Conservation (phyloP, 768 basidiomycete genomes). For the Amanita inopinata region DNA sequence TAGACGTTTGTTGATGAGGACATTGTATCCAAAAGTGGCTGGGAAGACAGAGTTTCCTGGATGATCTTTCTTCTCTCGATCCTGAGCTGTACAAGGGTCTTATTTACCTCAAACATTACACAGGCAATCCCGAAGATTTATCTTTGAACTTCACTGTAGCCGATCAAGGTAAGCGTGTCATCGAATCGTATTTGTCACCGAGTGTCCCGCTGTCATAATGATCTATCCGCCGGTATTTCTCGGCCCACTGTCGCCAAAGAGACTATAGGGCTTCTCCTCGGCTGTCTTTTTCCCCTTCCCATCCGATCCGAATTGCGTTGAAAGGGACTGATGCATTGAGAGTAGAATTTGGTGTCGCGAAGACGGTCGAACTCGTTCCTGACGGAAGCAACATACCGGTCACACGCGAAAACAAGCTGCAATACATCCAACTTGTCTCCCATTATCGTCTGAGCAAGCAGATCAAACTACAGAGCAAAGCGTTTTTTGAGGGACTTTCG, state of each 20-base stretch:
- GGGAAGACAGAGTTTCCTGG: conserved; percentile 83
- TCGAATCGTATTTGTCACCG: no score
- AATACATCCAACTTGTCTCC: conserved; percentile 84
- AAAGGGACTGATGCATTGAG: no score
- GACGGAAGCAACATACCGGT: conserved; percentile 78
- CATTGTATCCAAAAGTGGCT: conserved; percentile 54
- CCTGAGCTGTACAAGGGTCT: conserved; percentile 89
- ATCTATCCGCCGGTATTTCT: no score
- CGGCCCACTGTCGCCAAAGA: no score
- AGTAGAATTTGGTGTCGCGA: conserved; percentile 77
- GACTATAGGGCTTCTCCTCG: no score
- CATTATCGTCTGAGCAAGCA: conserved; percentile 85
- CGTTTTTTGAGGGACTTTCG: conserved; percentile 86
- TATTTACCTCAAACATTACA: conserved; percentile 87
- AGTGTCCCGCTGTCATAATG: no score
- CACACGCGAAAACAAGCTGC: conserved; percentile 80
- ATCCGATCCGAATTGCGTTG: conserved; percentile 1
- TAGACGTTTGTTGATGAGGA: not conserved
- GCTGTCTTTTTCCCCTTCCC: not conserved
- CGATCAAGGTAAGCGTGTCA: conserved; percentile 72
- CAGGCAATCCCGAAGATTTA: conserved; percentile 78
- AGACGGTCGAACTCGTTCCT: conserved; percentile 68
- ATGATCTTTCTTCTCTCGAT: conserved; percentile 88
- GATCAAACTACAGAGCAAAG: conserved; percentile 74
- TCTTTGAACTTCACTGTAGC: conserved; percentile 85